Base-by-base conservation (phyloP, 345 rosid species). In the Eucalyptus sp. region DNA sequence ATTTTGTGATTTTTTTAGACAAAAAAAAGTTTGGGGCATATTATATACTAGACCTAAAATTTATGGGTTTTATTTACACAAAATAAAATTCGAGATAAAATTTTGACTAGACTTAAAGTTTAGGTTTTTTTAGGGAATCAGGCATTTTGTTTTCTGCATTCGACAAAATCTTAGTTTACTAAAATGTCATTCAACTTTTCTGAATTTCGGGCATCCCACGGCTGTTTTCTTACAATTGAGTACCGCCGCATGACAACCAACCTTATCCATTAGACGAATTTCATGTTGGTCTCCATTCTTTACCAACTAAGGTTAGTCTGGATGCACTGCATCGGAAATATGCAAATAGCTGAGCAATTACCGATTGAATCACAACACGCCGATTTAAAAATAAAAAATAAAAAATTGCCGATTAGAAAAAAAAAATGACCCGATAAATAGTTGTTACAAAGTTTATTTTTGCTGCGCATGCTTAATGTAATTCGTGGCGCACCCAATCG, bases 391-490 rank as follows among this genome's bases (percentile, higher is more conserved):
- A 33, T 2, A 33, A 2, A 33, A 33, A 33, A 68, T 33, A 17
- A 33, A 16, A 3, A 4, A 4, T 17, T 31, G 17, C 0, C 13
- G 10, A 68, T 68, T 16, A 31, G 43, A 68, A 33, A 17, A 68
- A 33, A 17, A 68, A 16, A 16, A 1, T 4, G 0, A 56, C n/a
- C 31, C 31, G 0, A 29, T 0, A 62, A 62, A 62, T 29, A 64
- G 18, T n/a, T 0, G 6, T 68, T 0, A 33, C 44, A 5, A 1
- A 33, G 12, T 56, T 56, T 56, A 27, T 33, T 17, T 68, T 17
- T 33, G 13, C 24, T 5, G 13, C 7, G 33, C 44, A 8, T 17
- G 25, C 13, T 68, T 17, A 4, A 1, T 33, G 80, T 33, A 33
- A 5, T 68, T 33, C 12, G 80, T 33, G 13, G 44, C 24, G 13